Conservation (phyloP, 768 basidiomycete genomes). For the Mycena sanguinolenta region DNA sequence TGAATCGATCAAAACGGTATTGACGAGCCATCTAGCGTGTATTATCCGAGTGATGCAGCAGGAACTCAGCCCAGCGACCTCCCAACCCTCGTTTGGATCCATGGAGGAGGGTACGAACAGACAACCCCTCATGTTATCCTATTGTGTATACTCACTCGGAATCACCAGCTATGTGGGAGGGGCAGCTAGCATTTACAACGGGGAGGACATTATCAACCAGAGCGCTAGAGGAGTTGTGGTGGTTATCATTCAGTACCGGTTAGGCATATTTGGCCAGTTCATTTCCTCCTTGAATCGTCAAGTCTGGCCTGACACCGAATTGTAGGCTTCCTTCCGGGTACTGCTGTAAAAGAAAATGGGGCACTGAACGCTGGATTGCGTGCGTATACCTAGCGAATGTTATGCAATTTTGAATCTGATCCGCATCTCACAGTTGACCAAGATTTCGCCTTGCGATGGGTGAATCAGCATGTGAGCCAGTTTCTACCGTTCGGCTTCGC, state of each 20-base stretch:
- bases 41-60: slow-evolving; percentile 48
- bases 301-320: too few relatives aligned
- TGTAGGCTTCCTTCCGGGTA: slow-evolving; percentile 48
- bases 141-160: slow-evolving; percentile 36
- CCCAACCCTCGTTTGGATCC: slow-evolving; percentile 60
- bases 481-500: background rate
- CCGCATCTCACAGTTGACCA: slow-evolving; percentile 46
- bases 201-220: slow-evolving; percentile 54
- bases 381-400: slow-evolving; percentile 28
- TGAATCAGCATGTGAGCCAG: slow-evolving; percentile 45
- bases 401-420: background rate
- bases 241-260: slow-evolving; percentile 58
- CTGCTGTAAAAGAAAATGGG: slow-evolving; percentile 45
- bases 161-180: slow-evolving; percentile 47
- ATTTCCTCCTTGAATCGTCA: background rate
- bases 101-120: slow-evolving; percentile 49
- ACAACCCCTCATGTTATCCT: background rate
- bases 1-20: background rate
- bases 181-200: slow-evolving; percentile 44
- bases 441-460: slow-evolving; percentile 47
- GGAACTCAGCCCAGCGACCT: slow-evolving; percentile 39
- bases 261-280: slow-evolving; percentile 52
- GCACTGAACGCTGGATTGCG: slow-evolving; percentile 48
- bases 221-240: slow-evolving; percentile 51
- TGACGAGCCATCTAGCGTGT: slow-evolving; percentile 44